A percentile compares a stretch with the other conserved stretches of the same genome.
phyloP scores from a whole-genome alignment of 148 eudicot genomes.

The Fagopyrum homotropicum region DNA sequence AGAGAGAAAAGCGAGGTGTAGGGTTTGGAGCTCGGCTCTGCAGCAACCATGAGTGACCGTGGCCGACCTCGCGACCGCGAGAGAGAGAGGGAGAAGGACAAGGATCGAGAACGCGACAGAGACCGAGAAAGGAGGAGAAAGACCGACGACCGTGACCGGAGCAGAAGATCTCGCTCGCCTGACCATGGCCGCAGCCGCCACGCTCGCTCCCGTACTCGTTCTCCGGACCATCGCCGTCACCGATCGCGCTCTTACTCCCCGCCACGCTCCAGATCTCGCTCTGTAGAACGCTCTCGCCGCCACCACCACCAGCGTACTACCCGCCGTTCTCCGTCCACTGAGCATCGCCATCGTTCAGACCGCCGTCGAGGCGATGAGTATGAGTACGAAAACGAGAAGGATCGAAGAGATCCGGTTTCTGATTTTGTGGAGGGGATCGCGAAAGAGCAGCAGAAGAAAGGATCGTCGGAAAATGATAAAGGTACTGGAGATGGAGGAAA shows the following conservation, averaged over 20 bases:
- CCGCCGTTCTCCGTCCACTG: slow-evolving; percentile 42
- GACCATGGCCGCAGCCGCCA: slow-evolving; percentile 33
- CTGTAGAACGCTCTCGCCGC: slow-evolving; percentile 40
- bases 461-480: slow-evolving; percentile 6
- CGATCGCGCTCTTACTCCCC: slow-evolving; percentile 26
- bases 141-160: slow-evolving; percentile 20
- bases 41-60: slow-evolving; percentile 29
- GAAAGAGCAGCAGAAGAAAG: slow-evolving; percentile 37
- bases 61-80: slow-evolving; percentile 33
- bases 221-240: slow-evolving; percentile 41
- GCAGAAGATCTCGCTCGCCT: slow-evolving; percentile 22
- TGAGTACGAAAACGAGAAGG: slow-evolving; percentile 28
- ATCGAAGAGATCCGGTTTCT: slow-evolving; percentile 28
- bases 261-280: slow-evolving; percentile 41
- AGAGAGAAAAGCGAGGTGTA: neutral
- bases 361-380: slow-evolving; percentile 44
- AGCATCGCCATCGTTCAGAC: slow-evolving; percentile 39
- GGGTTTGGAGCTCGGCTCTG: neutral
- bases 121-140: slow-evolving; percentile 15
- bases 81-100: slow-evolving; percentile 30
- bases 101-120: slow-evolving; percentile 29
- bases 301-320: slow-evolving; percentile 22
- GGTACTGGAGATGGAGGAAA: slow-evolving; percentile 14
- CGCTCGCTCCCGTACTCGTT: slow-evolving; percentile 28
- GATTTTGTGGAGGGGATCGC: slow-evolving; percentile 56